These are phyloP conservation scores for Dissophora ornata DNA, from an alignment of 192 early-diverging fungal species.

Conservation along the genomic window DNA sequence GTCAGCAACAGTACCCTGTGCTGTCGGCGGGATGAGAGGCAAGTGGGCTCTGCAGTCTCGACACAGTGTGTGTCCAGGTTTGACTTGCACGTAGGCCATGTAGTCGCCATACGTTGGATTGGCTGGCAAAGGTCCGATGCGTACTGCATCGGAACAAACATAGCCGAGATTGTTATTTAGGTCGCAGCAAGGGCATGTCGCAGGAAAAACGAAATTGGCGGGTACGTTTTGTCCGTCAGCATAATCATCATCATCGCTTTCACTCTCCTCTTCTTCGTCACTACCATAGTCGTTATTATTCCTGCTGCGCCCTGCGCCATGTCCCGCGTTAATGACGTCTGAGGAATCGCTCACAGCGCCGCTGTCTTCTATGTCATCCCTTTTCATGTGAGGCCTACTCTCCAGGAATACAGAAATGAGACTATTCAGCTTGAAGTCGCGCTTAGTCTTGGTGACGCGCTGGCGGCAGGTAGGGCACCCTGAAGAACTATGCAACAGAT, in stretches of 20 bases:
- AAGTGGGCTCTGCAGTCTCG: slow-evolving; percentile 14
- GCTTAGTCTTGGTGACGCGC: slow-evolving; percentile 23
- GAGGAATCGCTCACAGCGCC: slow-evolving; percentile 36
- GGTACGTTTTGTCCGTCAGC: slow-evolving; percentile 2
- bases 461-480: slow-evolving; percentile 39
- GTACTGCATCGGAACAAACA: slow-evolving; percentile 19
- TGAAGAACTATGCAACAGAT: slow-evolving; percentile 4
- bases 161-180: slow-evolving; percentile 38
- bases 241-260: slow-evolving; percentile 9
- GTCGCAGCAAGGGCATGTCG: slow-evolving; percentile 42
- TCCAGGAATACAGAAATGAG: slow-evolving; percentile 40
- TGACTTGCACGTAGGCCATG: slow-evolving; percentile 3
- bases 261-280: slow-evolving; percentile 23
- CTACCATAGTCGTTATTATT: slow-evolving; percentile 15
- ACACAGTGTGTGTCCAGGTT: slow-evolving; percentile 43
- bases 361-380: slow-evolving; percentile 31
- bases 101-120: slow-evolving; percentile 13
- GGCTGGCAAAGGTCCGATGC: slow-evolving; percentile 13
- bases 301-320: too few species aligned
- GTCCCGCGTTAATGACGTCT: slow-evolving; percentile 11
- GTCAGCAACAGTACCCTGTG: slow-evolving; percentile 1
- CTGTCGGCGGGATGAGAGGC: slow-evolving; percentile 5
- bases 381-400: slow-evolving; percentile 28
- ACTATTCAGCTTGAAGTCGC: slow-evolving; percentile 44
- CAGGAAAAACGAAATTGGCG: not conserved